Conservation (phyloP, 169 alveolate genomes). For the Neospora caninum region DNA sequence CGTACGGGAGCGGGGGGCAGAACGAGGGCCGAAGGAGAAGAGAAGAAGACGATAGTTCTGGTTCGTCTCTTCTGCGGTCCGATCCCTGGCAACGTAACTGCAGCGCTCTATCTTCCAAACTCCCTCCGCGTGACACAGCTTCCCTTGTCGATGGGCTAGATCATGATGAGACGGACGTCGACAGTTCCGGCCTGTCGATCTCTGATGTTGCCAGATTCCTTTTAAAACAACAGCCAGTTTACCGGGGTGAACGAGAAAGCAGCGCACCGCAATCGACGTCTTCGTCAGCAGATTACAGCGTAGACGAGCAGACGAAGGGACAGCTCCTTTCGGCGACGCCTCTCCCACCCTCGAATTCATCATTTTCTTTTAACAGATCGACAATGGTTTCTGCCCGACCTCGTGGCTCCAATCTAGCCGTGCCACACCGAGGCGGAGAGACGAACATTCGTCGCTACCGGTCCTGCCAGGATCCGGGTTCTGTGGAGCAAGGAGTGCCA, state of each 20-base stretch:
- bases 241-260: background rate
- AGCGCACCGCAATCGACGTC: background rate
- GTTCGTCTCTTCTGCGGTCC: background rate
- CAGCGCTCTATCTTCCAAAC: too few species aligned
- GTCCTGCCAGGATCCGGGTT: background rate
- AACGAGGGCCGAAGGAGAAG: background rate
- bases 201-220: conserved; percentile 11
- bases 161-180: background rate
- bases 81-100: background rate
- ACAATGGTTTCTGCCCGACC: background rate
- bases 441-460: background rate
- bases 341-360: background rate
- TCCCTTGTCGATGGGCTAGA: background rate
- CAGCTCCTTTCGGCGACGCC: background rate
- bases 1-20: background rate
- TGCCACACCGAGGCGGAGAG: background rate
- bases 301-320: background rate
- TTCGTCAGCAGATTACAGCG: background rate
- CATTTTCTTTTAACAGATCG: background rate
- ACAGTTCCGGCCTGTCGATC: background rate
- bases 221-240: background rate
- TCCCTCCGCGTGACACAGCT: too few species aligned
- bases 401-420: background rate
- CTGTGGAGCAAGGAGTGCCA: too few species aligned
- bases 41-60: background rate